Conservation (phyloP, 148 eudicot genomes). For the Spergularia marina region DNA sequence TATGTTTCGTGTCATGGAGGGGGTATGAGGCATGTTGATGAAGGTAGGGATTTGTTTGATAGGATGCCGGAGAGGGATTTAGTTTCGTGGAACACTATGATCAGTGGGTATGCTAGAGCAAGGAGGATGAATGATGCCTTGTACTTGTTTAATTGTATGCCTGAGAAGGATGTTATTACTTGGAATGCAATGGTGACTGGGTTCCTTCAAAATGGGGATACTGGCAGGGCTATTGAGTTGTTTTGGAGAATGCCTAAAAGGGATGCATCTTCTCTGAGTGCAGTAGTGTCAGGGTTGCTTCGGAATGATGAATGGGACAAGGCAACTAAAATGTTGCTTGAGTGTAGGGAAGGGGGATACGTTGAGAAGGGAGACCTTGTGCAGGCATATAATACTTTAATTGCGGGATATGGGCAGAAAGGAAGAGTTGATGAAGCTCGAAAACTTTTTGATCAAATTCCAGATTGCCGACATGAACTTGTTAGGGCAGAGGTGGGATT, state of each 20-base stretch:
- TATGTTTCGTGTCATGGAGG: constrained; percentile 40
- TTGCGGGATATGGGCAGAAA: constrained; percentile 49
- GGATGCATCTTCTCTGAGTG: constrained; percentile 41
- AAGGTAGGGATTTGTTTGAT: constrained; percentile 46
- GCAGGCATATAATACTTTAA: constrained; percentile 52
- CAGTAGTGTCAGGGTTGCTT: constrained; percentile 47
- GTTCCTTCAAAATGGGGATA: constrained; percentile 45
- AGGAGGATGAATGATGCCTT: constrained; percentile 52
- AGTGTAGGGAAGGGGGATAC: constrained; percentile 21
- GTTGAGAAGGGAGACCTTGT: constrained; percentile 31
- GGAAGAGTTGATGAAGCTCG: constrained; percentile 49
- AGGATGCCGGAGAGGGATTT: constrained; percentile 44
- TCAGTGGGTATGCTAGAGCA: constrained; percentile 47
- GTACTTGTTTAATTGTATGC: constrained; percentile 39
- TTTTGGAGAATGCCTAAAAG: constrained; percentile 43
- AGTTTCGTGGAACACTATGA: constrained; percentile 55
- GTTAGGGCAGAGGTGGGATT: constrained; percentile 25
- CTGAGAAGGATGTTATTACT: constrained; percentile 38
- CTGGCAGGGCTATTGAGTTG: constrained; percentile 43
- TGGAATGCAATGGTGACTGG: constrained; percentile 57
- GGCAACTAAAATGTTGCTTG: constrained; percentile 33
- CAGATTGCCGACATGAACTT: constrained; percentile 14
- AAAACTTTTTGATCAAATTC: constrained; percentile 42
- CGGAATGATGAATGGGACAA: constrained; percentile 37
- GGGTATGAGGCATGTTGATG: constrained; percentile 34